Evolutionary conservation across 108 stramenopile species (phyloP).

Genomic region (Tribonema minus): DNA sequence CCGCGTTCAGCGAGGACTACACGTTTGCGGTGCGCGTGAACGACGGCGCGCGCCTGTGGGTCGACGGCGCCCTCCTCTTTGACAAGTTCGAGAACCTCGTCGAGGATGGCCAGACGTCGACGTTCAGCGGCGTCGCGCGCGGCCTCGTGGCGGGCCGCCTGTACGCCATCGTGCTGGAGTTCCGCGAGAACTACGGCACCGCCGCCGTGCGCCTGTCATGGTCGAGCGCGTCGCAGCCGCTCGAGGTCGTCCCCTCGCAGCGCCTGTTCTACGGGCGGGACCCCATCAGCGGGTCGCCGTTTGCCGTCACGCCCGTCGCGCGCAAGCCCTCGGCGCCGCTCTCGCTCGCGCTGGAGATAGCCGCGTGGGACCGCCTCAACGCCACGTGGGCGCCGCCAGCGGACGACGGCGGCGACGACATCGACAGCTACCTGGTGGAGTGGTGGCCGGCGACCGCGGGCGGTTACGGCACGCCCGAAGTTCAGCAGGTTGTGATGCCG

Average conservation of each 20-base stretch:
- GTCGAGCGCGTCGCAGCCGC: slow-evolving; percentile 62
- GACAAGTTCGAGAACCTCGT: slow-evolving; percentile 64
- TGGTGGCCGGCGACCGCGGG: slow-evolving; percentile 27
- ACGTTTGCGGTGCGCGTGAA: slow-evolving; percentile 62
- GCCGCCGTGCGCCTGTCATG: slow-evolving; percentile 58
- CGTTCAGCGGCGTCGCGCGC: slow-evolving; percentile 6
- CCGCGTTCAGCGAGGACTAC: slow-evolving; percentile 63
- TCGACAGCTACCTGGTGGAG: slow-evolving; percentile 64
- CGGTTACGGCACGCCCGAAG: slow-evolving; percentile 8
- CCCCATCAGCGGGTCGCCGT: slow-evolving; percentile 58
- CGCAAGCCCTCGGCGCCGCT: slow-evolving; percentile 59
- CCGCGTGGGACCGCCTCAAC: slow-evolving; percentile 53
- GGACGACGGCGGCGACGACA: slow-evolving; percentile 64
- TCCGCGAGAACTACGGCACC: slow-evolving; percentile 61
- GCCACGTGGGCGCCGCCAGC: slow-evolving; percentile 60
- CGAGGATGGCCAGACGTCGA: slow-evolving; percentile 11
- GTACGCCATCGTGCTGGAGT: slow-evolving; percentile 59
- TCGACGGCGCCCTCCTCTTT: slow-evolving; percentile 64
- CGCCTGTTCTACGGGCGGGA: slow-evolving; percentile 53
- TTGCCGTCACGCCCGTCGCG: slow-evolving; percentile 44
- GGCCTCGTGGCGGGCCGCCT: slow-evolving; percentile 28
- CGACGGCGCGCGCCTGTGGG: slow-evolving; percentile 69
- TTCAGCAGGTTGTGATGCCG: slow-evolving; percentile 20
- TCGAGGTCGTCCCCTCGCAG: slow-evolving; percentile 52
- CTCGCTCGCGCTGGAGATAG: slow-evolving; percentile 49